phyloP scores from a whole-genome alignment of 2,329 filamentous ascomycete species.

The Bipolaris gigantea region DNA sequence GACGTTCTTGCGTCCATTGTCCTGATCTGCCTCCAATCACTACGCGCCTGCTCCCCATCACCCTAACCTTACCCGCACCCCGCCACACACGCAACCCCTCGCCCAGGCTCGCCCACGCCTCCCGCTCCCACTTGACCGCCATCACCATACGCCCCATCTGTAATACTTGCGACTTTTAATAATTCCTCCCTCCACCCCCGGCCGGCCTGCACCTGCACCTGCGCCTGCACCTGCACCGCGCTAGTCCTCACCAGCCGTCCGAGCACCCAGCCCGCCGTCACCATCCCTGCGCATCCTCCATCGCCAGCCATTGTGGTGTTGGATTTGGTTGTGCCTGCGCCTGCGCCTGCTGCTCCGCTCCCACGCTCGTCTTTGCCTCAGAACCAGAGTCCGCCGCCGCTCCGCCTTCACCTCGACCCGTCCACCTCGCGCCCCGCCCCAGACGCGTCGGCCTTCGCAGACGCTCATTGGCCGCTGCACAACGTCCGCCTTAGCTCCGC shows the following conservation, averaged over 20 bases:
- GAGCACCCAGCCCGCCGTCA: conserved; percentile 20
- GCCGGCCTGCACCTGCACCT: conserved; percentile 25
- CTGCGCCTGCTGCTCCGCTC: background rate
- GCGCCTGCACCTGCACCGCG: conserved; percentile 22
- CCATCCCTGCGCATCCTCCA: conserved; percentile 25
- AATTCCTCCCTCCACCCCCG: conserved; percentile 17
- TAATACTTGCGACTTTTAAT: background rate
- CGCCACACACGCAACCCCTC: conserved; percentile 14
- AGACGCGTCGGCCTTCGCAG: conserved; percentile 26
- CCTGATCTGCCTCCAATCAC: conserved; percentile 41
- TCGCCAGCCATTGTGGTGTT: conserved; percentile 25
- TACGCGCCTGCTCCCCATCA: conserved; percentile 22
- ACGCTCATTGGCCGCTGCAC: background rate
- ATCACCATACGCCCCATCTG: conserved; percentile 3
- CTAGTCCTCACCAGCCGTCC: conserved; percentile 24
- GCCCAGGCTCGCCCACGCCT: background rate
- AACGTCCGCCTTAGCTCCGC: conserved; percentile 34
- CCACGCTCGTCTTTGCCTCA: background rate
- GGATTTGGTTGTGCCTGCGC: conserved; percentile 3
- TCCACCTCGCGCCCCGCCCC: conserved; percentile 24
- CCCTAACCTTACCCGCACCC: conserved; percentile 25
- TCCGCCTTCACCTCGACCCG: conserved; percentile 16
- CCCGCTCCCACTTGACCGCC: conserved; percentile 1
- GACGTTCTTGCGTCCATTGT: conserved; percentile 25
- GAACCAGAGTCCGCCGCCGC: conserved; percentile 23